Percentiles rank a stretch among this genome's conserved stretches.
phyloP scores from a whole-genome alignment of 2,329 filamentous ascomycete genomes.

The Nigrograna mackinnonii region DNA sequence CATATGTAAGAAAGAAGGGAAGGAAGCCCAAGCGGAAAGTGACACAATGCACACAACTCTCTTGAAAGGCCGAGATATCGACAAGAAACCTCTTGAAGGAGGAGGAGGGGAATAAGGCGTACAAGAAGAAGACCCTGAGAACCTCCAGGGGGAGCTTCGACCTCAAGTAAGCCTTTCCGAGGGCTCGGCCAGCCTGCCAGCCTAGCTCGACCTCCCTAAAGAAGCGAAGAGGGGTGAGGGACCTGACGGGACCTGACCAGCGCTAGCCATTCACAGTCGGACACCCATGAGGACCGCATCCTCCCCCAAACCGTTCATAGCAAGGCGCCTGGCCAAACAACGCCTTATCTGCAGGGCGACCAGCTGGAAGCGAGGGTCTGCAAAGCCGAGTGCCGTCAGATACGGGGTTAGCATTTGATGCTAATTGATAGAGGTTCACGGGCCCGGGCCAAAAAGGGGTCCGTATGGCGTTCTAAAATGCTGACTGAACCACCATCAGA shows the following conservation, averaged over 20 bases:
- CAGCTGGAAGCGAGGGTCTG: background rate
- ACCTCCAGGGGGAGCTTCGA: background rate
- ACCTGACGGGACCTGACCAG: background rate
- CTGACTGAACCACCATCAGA: too few relatives aligned
- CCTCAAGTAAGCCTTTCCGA: slow-evolving; percentile 2
- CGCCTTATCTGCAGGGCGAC: slow-evolving; percentile 1
- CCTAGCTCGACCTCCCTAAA: slow-evolving; percentile 1
- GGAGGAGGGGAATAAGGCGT: background rate
- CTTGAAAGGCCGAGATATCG: background rate
- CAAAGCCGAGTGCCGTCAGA: background rate
- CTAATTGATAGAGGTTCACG: too few relatives aligned
- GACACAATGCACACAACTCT: background rate
- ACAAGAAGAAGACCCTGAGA: background rate
- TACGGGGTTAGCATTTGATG: too few relatives aligned
- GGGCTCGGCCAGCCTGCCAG: background rate
- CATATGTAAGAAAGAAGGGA: slow-evolving; percentile 5
- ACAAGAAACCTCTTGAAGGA: background rate
- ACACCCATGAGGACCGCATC: background rate
- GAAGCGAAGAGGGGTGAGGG: background rate
- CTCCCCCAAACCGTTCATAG: background rate
- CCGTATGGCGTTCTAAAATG: too few relatives aligned
- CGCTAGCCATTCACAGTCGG: background rate
- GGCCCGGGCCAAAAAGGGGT: too few relatives aligned
- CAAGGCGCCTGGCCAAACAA: background rate
- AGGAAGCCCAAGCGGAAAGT: slow-evolving; percentile 1